Evolutionary conservation across 2,329 filamentous ascomycete species (phyloP).

Genomic region (Fusarium sp.): DNA sequence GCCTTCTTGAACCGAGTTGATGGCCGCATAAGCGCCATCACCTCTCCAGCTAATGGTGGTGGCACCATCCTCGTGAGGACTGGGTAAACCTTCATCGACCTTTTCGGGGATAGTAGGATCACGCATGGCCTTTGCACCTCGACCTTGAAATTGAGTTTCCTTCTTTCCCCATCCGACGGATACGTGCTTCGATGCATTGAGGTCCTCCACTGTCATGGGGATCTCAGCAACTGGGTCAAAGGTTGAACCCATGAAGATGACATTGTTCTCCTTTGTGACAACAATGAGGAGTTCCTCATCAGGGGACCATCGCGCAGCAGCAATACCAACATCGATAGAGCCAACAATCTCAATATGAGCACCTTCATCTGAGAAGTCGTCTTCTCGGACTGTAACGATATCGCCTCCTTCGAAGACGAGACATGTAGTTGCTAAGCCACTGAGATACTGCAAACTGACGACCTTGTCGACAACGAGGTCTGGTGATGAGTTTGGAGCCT

Average conservation of each 20-base stretch:
- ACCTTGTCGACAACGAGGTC: conserved; percentile 80
- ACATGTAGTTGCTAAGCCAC: conserved; percentile 80
- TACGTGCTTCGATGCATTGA: conserved; percentile 90
- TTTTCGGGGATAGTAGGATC: conserved; percentile 96
- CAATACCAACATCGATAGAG: conserved; percentile 91
- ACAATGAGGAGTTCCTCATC: conserved; percentile 92
- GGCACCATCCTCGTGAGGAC: conserved; percentile 75
- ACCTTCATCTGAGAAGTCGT: conserved; percentile 57
- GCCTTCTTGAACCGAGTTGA: conserved; percentile 79
- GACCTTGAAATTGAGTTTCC: conserved; percentile 97
- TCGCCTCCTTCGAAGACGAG: conserved; percentile 90
- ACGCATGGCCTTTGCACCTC: conserved; percentile 83
- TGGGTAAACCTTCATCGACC: conserved; percentile 84
- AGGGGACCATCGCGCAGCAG: conserved; percentile 90
- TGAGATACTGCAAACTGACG: conserved; percentile 84
- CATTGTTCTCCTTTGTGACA: conserved; percentile 79
- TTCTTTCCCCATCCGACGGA: conserved; percentile 98
- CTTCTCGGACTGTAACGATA: conserved; percentile 84
- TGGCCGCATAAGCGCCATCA: conserved; percentile 88
- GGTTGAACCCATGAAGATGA: conserved; percentile 91
- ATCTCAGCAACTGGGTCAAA: conserved; percentile 87
- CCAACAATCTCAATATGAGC: conserved; percentile 95
- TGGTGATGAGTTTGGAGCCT: conserved; percentile 82
- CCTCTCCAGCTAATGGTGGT: conserved; percentile 91
- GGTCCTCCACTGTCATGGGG: conserved; percentile 76